Conservation (phyloP, 73 alveolate species). For the Stentor coeruleus region DNA sequence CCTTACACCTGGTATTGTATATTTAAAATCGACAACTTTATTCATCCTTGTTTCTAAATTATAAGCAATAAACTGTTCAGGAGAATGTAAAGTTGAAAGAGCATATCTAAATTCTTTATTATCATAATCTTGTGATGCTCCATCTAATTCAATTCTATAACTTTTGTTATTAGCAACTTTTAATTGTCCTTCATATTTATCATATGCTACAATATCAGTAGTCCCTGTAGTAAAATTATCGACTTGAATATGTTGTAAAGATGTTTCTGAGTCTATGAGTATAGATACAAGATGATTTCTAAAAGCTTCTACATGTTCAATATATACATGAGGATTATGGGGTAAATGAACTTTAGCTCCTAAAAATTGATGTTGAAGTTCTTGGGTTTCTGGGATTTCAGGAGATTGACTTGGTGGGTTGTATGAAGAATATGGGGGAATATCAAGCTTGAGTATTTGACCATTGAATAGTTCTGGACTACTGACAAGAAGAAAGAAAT, state of each 20-base stretch:
- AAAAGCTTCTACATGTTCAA: slow-evolving; percentile 18
- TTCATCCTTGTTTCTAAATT: neutral
- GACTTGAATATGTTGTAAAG: slow-evolving; percentile 19
- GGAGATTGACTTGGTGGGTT: neutral
- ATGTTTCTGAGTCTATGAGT: neutral
- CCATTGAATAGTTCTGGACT: neutral
- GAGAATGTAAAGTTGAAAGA: slow-evolving; percentile 28
- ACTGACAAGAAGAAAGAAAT: slow-evolving; percentile 1
- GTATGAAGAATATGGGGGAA: slow-evolving; percentile 14
- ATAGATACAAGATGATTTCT: neutral
- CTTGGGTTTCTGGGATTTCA: neutral
- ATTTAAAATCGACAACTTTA: neutral
- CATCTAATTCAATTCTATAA: neutral
- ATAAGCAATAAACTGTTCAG: neutral
- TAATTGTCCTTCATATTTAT: slow-evolving; percentile 6
- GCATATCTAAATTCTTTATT: neutral
- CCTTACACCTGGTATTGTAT: neutral
- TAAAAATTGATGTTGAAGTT: neutral
- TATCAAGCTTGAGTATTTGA: neutral
- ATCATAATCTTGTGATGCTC: neutral
- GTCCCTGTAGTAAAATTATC: neutral
- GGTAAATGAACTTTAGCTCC: slow-evolving; percentile 15
- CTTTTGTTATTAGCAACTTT: slow-evolving; percentile 16
- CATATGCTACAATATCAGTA: neutral
- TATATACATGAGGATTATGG: neutral